Percentiles rank a stretch among this genome's conserved stretches.
These are phyloP conservation scores for Fusarium nanum DNA, from an alignment of 2,329 filamentous ascomycete species.

Conservation along the genomic window DNA sequence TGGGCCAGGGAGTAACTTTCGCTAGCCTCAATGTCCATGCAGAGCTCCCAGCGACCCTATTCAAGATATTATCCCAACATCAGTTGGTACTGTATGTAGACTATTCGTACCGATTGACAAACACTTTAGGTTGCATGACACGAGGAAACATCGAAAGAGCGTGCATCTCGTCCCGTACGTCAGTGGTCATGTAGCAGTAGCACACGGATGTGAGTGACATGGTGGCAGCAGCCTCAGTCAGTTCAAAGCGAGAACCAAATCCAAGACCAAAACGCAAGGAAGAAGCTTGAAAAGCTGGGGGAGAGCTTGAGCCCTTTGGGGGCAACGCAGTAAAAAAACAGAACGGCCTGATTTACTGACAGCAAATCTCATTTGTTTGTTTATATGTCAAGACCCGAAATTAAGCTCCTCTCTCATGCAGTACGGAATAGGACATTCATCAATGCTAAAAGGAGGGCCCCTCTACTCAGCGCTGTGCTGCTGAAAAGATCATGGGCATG, in stretches of 20 bases:
- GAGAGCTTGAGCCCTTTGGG: slow-evolving; percentile 22
- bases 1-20: not conserved
- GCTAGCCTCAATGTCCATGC: not conserved
- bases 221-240: slow-evolving; percentile 12
- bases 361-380: slow-evolving; percentile 4
- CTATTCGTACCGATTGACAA: not conserved
- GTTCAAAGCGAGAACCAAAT: not conserved
- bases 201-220: slow-evolving; percentile 23
- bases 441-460: slow-evolving; percentile 13
- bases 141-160: slow-evolving; percentile 27
- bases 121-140: slow-evolving; percentile 13
- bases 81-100: not conserved
- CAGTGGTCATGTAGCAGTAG: slow-evolving; percentile 26
- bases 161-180: slow-evolving; percentile 31
- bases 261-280: slow-evolving; percentile 16
- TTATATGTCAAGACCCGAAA: slow-evolving; percentile 12
- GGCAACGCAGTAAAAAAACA: not conserved
- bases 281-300: slow-evolving; percentile 35
- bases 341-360: slow-evolving; percentile 5
- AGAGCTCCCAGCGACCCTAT: not conserved
- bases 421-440: not conserved
- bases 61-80: not conserved
- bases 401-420: slow-evolving; percentile 23
- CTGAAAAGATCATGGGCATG: slow-evolving; percentile 26
- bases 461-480: slow-evolving; percentile 14